Conservation (phyloP, 176 grass and related monocot species). For the Elaeis guineensis region DNA sequence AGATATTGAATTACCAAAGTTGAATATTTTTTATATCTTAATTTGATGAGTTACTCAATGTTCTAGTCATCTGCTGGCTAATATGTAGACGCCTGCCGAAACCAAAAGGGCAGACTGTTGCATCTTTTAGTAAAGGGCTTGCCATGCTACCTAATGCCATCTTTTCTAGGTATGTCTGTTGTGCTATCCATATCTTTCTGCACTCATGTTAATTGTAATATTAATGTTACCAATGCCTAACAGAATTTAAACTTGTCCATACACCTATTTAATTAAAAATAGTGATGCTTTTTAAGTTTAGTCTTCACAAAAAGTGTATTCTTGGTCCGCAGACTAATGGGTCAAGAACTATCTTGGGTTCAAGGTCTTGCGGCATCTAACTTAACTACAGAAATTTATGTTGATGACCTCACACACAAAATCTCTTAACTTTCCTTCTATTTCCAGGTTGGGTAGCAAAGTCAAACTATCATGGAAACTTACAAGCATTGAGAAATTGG, state of each 20-base stretch:
- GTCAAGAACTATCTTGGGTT: too few relatives aligned
- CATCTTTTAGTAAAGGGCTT: conserved; percentile 89
- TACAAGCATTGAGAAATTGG: conserved; percentile 64
- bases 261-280: too few relatives aligned
- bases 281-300: too few relatives aligned
- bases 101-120: conserved; percentile 93
- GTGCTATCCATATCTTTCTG: too few relatives aligned
- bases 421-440: neutral
- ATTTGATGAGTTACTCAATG: neutral
- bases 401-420: too few relatives aligned
- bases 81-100: conserved; percentile 53
- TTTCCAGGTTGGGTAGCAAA: conserved; percentile 74
- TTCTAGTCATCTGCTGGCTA: neutral
- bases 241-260: too few relatives aligned
- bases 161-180: conserved; percentile 54
- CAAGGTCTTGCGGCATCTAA: too few relatives aligned
- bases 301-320: too few relatives aligned
- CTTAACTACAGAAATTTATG: too few relatives aligned
- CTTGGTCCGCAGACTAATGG: too few relatives aligned
- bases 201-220: too few relatives aligned
- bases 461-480: conserved; percentile 92
- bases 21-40: conserved; percentile 1
- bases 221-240: too few relatives aligned
- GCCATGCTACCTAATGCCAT: conserved; percentile 83
- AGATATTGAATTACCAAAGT: conserved; percentile 14